Base-by-base conservation (phyloP, 805 yeast genomes). In the Saccharomycopsis sp. region DNA sequence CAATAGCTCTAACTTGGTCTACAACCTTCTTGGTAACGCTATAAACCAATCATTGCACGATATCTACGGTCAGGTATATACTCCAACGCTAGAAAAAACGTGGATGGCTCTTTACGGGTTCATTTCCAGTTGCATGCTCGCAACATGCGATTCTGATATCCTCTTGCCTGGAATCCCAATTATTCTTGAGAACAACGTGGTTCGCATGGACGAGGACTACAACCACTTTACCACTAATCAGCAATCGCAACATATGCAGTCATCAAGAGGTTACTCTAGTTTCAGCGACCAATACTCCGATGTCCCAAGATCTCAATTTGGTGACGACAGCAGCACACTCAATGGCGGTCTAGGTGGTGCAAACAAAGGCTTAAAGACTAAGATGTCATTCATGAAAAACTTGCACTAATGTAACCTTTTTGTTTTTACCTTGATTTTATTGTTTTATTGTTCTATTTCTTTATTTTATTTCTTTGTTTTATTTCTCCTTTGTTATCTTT, bases 31-130 rank as follows among this genome's bases (percentile, higher is more conserved):
- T 16, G 52, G 52, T 12, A 50, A 54, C 20, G 52, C 52, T n/a
- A 54, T 54, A 20, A 54, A 54, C 52, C n/a, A 24, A 16, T 15
- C 47, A 5, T 47, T 54, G 20, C n/a, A 21, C 7, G 56, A 54
- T 2, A 47, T 34, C 37, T 54, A 54, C 24, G 52, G 52, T 5
- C 51, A 44, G 20, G 46, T 41, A n/a, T 54, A 54, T n/a, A 47
- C 46, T 20, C 18, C 47, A 9, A 34, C 9, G 5, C 16, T 54
- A 2, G 56, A 54, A 34, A 34, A 20, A 12, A 5, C 47, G 3
- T 54, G 56, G 56, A 47, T 54, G 56, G 56, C 47, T 16, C 46
- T 54, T 5, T 54, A 47, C 18, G 56, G 41, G 5, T 54, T 46
- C 40, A 48, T 54, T 16, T 34, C 52, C 12, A 34, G 46, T 23